Base-by-base conservation (phyloP, 805 yeast species). In the Candida sithepensis region DNA sequence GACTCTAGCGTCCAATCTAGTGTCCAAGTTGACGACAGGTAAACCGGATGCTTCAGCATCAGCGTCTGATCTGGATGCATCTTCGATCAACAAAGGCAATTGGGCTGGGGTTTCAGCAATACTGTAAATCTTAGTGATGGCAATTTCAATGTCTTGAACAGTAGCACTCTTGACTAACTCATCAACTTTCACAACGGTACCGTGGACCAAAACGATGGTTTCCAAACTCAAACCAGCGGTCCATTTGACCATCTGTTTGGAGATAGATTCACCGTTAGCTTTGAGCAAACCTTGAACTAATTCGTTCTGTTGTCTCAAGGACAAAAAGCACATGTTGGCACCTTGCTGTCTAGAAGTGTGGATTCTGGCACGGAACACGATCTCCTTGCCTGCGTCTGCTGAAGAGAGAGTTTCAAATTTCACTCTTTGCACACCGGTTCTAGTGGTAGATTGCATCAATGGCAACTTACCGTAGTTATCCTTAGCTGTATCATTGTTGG, bases 231-330 rank as follows among this genome's bases (percentile, higher is more conserved):
- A 78, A 32, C 86, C 73, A 34, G 92, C 88, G 23, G 90, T 85
- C 96, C 97, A 94, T 72, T 94, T 94, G 56, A 91, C 96, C 92
- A 94, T 87, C 67, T 86, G 96, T 72, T 94, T 94, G 44, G 96
- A 87, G 42, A 94, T 77, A 41, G 84, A 71, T 10, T 71, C 73
- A 60, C 81, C 80, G 61, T 85, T 82, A 51, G 86, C 85, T 64
- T 84, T 88, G 54, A 91, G 74, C 52, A 94, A 76, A 49, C 86
- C 96, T 75, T 92, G 98, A 60, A 91, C 80, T 61, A 85, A 71
- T 50, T 80, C 79, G 46, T 79, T 75, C 72, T 89, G 96, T 74
- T 94, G 99, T 74, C 99, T 86, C 60, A 94, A 82, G 22, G 96
- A 82, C 60, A 92, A 71, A 68, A 94, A 94, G 45, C 87, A 79